Evolutionary conservation across 495 filamentous ascomycete genomes (phyloP), one percentile per base, ranked within the genome.

Genomic region (Peziza echinospora): DNA sequence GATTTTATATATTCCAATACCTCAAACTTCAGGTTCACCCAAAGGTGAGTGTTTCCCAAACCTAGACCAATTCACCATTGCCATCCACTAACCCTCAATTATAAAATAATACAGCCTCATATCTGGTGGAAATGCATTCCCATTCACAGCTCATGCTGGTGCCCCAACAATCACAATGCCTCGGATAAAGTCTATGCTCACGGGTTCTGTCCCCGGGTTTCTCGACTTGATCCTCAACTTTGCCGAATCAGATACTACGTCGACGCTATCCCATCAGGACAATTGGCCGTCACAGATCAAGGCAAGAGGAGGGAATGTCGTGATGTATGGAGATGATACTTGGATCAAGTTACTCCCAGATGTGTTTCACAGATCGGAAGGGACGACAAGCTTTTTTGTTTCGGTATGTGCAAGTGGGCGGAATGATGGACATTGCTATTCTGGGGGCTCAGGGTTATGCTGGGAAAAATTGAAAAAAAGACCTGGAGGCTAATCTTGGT

Each of bases 91-190:
- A 10, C 37, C 5, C 17, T 37, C 10, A 11, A 5, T 22, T 13
- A 41, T 45, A 61, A 56, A 61, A 41, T 48, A 46, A 24, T 48
- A 19, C 53, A 97, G 89, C 52, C 65, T 97, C 47, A 93, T 99
- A 53, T 71, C 74, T 51, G 65, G 69, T 57, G 91, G 89, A 26
- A 68, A 69, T 46, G 89, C 89, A 5, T 65, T 94, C 22, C 89
- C 89, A 21, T 99, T 92, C 56, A 96, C 89, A 13, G 87, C 86
- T 22, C 81, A 93, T 71, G 89, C 89, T n/a, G 79, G 80, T 7
- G 82, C 91, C 37, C 89, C 89, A 8, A 99, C 89, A 13, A 87
- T 99, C 51, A 99, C 89, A 21, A 93, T 99, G 91, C 89, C 89
- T 46, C 77, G 89, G 24, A 72, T 99, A 52, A 99, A 99, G 64